These are phyloP conservation scores for Theobroma grandiflorum DNA, from an alignment of 441 rosid species.

Conservation along the genomic window DNA sequence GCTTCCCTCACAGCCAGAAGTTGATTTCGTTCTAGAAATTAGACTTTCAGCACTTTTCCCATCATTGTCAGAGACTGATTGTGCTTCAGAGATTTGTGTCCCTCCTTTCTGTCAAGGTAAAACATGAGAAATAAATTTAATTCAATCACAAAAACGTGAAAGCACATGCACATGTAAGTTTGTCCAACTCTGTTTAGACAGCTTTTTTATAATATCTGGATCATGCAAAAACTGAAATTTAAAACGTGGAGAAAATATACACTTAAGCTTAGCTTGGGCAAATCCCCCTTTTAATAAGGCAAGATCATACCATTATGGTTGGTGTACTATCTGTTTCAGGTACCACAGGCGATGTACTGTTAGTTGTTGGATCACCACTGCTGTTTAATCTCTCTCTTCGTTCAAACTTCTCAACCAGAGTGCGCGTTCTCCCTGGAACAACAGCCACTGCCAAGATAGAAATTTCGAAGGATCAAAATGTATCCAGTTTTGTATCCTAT, in stretches of 20 bases:
- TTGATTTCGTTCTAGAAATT: constrained; percentile 16
- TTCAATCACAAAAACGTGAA: background rate
- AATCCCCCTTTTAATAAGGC: background rate
- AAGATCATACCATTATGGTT: constrained; percentile 40
- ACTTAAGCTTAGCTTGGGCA: constrained; percentile 10
- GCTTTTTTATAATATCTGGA: constrained; percentile 13
- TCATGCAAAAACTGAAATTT: constrained; percentile 22
- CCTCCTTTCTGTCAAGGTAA: constrained; percentile 63
- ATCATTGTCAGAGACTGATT: constrained; percentile 40
- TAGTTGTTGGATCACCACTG: constrained; percentile 36
- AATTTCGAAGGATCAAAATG: constrained; percentile 31
- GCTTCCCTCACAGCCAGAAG: background rate
- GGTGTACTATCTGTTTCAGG: constrained; percentile 39
- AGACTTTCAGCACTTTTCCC: background rate
- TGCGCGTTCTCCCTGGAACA: constrained; percentile 89
- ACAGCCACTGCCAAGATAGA: constrained; percentile 75
- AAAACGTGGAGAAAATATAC: constrained; percentile 16
- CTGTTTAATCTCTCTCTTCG: constrained; percentile 59
- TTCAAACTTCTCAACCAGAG: constrained; percentile 94
- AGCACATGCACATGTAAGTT: background rate
- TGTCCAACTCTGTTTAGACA: background rate
- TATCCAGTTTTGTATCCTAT: constrained; percentile 5
- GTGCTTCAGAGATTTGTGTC: constrained; percentile 66
- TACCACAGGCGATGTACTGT: constrained; percentile 28
- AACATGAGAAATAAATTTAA: constrained; percentile 27